phyloP scores from a whole-genome alignment of 306 rosid genomes.

The Rubus parviflorus region DNA sequence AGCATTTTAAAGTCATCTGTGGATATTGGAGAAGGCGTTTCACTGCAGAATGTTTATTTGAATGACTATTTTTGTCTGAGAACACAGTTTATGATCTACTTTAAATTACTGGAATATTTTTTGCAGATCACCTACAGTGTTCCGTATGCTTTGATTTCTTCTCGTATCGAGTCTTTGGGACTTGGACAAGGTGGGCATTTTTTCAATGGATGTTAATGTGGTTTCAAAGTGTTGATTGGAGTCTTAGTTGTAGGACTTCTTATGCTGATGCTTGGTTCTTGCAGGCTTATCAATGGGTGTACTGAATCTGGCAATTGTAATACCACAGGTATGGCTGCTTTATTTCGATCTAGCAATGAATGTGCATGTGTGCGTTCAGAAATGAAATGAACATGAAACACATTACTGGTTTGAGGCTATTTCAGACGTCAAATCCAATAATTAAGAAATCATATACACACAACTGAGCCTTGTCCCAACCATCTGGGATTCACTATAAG shows the following conservation, averaged over 20 bases:
- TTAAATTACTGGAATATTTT: conserved; percentile 15
- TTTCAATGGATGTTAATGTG: conserved; percentile 15
- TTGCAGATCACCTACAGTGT: conserved; percentile 93
- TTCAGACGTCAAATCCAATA: not conserved
- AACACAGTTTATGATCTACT: conserved; percentile 12
- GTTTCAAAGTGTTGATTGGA: conserved; percentile 16
- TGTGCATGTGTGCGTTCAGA: not conserved
- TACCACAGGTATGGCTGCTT: conserved; percentile 75
- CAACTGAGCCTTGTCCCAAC: not conserved
- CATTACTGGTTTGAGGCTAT: not conserved
- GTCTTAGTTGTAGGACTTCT: conserved; percentile 18
- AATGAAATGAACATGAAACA: not conserved
- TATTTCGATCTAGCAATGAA: conserved; percentile 6
- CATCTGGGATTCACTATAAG: too few species aligned
- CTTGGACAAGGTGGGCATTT: conserved; percentile 80
- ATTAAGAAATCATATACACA: not conserved
- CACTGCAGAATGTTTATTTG: not conserved
- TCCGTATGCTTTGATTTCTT: conserved; percentile 84
- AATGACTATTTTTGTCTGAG: not conserved
- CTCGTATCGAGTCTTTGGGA: conserved; percentile 83
- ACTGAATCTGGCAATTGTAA: conserved; percentile 81
- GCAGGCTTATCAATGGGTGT: conserved; percentile 96
- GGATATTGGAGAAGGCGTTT: not conserved
- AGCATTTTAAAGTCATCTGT: not conserved
- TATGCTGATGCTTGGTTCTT: conserved; percentile 35